These are phyloP conservation scores for Clavispora fructus DNA, from an alignment of 805 yeast genomes.

Conservation along the genomic window DNA sequence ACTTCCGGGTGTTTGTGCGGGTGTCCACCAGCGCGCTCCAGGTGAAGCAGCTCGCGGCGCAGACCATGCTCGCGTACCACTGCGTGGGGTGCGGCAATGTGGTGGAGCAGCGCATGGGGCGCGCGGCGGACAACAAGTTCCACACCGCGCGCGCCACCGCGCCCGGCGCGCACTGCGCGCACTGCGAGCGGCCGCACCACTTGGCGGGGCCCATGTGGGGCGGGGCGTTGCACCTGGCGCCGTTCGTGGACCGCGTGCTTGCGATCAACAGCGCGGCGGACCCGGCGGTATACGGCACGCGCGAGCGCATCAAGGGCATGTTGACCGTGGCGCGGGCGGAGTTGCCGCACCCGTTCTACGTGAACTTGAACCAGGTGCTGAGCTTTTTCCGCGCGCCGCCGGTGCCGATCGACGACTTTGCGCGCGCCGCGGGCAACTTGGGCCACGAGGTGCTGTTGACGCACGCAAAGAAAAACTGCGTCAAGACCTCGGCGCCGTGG, in stretches of 20 bases:
- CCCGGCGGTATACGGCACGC: constrained; percentile 64
- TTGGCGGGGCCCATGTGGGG: constrained; percentile 98
- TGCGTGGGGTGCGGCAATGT: constrained; percentile 85
- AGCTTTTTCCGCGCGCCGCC: constrained; percentile 76
- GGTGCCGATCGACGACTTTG: constrained; percentile 67
- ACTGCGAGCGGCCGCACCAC: constrained; percentile 67
- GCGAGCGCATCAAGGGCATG: constrained; percentile 88
- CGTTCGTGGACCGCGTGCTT: constrained; percentile 62
- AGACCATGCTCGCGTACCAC: constrained; percentile 71
- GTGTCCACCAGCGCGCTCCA: constrained; percentile 73
- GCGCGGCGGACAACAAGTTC: constrained; percentile 45
- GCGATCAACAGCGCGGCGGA: constrained; percentile 47
- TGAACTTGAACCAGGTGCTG: constrained; percentile 72
- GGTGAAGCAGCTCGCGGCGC: constrained; percentile 74
- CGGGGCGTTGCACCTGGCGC: constrained; percentile 65
- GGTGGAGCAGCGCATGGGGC: constrained; percentile 71
- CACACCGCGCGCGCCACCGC: constrained; percentile 50
- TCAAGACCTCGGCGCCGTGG: constrained; percentile 91
- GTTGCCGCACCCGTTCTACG: constrained; percentile 66
- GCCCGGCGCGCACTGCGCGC: constrained; percentile 58
- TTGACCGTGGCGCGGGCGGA: constrained; percentile 76
- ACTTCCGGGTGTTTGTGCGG: constrained; percentile 78
- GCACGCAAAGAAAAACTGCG: constrained; percentile 79
- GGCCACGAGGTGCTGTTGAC: constrained; percentile 83
- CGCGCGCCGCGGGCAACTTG: constrained; percentile 77